Percentiles rank a stretch among this genome's conserved stretches.
phyloP scores from a whole-genome alignment of 768 basidiomycete species.

The Amanita thiersii region DNA sequence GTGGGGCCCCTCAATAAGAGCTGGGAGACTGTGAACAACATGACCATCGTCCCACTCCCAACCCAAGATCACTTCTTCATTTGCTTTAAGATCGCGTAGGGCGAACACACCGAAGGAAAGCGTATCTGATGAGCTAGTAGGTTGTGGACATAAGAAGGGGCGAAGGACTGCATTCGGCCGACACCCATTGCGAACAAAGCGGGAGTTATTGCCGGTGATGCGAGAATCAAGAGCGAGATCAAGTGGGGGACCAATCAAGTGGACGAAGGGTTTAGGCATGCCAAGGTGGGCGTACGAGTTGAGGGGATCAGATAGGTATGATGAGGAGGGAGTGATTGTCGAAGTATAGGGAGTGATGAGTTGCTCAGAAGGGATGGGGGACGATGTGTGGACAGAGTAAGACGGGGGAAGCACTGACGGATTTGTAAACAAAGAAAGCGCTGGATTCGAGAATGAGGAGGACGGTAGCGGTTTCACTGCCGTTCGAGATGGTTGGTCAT shows the following conservation, averaged over 20 bases:
- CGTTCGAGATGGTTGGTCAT: conserved; percentile 10
- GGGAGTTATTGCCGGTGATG: conserved; percentile 52
- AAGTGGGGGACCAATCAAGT: conserved; percentile 69
- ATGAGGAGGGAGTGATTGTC: conserved; percentile 53
- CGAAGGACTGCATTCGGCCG: conserved; percentile 59
- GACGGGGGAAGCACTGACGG: conserved; percentile 44
- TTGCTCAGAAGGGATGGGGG: conserved; percentile 41
- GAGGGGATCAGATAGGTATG: conserved; percentile 71
- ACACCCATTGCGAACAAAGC: conserved; percentile 61
- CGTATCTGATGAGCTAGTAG: conserved; percentile 18
- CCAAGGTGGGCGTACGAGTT: conserved; percentile 84
- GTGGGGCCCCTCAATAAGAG: conserved; percentile 49
- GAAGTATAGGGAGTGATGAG: conserved; percentile 61
- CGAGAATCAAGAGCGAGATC: conserved; percentile 76
- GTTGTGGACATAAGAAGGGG: conserved; percentile 32
- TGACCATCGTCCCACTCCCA: conserved; percentile 99
- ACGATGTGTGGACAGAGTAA: conserved; percentile 59
- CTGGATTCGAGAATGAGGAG: conserved; percentile 22
- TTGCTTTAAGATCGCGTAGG: conserved; percentile 57
- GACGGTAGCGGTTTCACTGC: conserved; percentile 18
- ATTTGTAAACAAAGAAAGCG: conserved; percentile 26
- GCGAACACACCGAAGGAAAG: conserved; percentile 80
- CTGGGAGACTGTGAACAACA: conserved; percentile 71
- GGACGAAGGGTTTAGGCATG: conserved; percentile 78
- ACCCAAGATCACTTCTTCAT: conserved; percentile 82